phyloP scores from a whole-genome alignment of 225 moss, liverwort and hornwort genomes.

The Ulota crispa region DNA sequence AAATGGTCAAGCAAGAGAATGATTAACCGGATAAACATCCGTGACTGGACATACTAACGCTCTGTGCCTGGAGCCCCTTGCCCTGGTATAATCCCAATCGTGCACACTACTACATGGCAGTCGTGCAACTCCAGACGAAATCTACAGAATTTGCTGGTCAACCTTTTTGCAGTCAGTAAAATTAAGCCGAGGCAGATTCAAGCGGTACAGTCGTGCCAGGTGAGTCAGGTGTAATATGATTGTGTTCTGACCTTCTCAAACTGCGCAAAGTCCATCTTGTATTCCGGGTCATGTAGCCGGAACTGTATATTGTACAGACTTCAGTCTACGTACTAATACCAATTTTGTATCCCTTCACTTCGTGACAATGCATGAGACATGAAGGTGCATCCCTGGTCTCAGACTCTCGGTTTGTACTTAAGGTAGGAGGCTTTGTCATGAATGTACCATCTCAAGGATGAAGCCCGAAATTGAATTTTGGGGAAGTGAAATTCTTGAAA shows the following conservation, averaged over 20 bases:
- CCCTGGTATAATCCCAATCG: constrained; percentile 33
- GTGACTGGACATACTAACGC: constrained; percentile 10
- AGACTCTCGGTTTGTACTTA: background rate
- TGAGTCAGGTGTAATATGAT: constrained; percentile 32
- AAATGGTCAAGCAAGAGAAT: constrained; percentile 31
- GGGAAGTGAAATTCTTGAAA: no score
- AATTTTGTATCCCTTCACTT: background rate
- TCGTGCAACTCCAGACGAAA: constrained; percentile 36
- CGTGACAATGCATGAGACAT: background rate
- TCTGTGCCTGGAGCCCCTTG: constrained; percentile 6
- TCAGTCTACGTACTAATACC: background rate
- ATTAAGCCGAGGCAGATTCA: constrained; percentile 21
- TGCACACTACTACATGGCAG: constrained; percentile 20
- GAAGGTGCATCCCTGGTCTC: background rate
- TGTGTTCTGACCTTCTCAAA: constrained; percentile 9
- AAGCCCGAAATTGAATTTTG: no score
- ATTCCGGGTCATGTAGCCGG: background rate
- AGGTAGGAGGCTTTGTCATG: background rate
- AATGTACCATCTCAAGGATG: no score
- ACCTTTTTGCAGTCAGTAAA: constrained; percentile 34
- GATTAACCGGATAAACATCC: constrained; percentile 23
- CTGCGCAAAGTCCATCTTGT: constrained; percentile 16
- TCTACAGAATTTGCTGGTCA: constrained; percentile 29
- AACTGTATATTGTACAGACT: background rate
- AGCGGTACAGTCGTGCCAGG: background rate